Evolutionary conservation across 352 stramenopile genomes (phyloP), one percentile per base, ranked within the genome.

Genomic region (Plasmopara halstedii): DNA sequence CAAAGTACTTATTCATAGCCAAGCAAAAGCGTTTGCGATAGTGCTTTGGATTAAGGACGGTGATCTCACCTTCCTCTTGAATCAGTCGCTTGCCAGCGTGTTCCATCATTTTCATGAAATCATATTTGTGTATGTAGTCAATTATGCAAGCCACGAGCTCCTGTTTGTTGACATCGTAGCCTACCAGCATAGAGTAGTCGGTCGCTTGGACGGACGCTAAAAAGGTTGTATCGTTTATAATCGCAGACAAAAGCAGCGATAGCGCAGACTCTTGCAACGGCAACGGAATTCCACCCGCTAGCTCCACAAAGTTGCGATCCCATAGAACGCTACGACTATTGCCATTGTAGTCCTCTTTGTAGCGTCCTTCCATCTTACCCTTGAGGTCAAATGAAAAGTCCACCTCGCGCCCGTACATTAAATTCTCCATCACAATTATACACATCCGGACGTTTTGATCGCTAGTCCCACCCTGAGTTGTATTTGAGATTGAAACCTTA

Each of bases 111-210:
- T 94, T 94, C 70, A 92, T 78, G 36, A 94, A 88, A 35, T 92
- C 83, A 42, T 94, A 94, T 55, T 94, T 92, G 63, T 90, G 79
- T 42, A 94, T 91, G 42, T 94, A 94, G 45, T 94, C 83, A 40
- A 94, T 94, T 53, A 94, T 94, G 22, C 67, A 88, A 39, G 76
- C 80, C 23, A 94, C 81, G 10, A 94, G 58, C 34, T 94, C 83
- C 45, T 94, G 83, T 34, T 88, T 87, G 25, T 83, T 71, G 1
- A 89, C 74, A 53, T 94, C 80, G 45, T 92, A 94, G 2, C 83
- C 83, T 7, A 94, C 77, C 21, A 94, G 58, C 74, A 94, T 88
- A 7, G 83, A 94, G 47, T 94, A 94, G 38, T 94, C 83, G 0
- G 81, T 91, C 2, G 78, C 83, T 53, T 94, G 78, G 11, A 91